These are phyloP conservation scores for Alternaria rosae DNA, from an alignment of 2,329 filamentous ascomycete species.

Conservation along the genomic window DNA sequence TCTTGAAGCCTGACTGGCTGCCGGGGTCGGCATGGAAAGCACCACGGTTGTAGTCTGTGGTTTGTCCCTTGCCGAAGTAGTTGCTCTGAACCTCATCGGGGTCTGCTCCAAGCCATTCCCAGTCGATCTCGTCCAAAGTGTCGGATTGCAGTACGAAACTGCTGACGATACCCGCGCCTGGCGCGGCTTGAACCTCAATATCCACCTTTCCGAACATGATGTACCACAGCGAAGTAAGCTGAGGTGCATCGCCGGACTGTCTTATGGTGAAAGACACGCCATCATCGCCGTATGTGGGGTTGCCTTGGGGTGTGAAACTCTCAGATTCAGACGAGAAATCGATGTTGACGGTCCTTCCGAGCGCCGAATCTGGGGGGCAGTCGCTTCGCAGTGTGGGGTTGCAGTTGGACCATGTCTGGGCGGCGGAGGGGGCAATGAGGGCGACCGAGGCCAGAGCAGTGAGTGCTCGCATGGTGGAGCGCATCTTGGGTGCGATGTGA, in stretches of 20 bases:
- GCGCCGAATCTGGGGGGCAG: slow-evolving; percentile 79
- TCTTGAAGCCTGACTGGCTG: slow-evolving; percentile 80
- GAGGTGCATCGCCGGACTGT: slow-evolving; percentile 80
- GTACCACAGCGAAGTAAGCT: slow-evolving; percentile 90
- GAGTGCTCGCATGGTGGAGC: slow-evolving; percentile 43
- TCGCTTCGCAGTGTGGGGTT: slow-evolving; percentile 62
- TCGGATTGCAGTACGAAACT: slow-evolving; percentile 92
- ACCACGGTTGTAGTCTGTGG: slow-evolving; percentile 84
- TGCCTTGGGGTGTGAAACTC: slow-evolving; percentile 76
- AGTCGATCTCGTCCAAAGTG: slow-evolving; percentile 92
- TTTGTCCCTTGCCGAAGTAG: slow-evolving; percentile 82
- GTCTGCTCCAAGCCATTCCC: slow-evolving; percentile 90
- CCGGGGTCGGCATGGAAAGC: slow-evolving; percentile 73
- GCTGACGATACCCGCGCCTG: slow-evolving; percentile 91
- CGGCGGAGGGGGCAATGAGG: slow-evolving; percentile 50
- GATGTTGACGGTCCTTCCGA: slow-evolving; percentile 81
- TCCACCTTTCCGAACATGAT: slow-evolving; percentile 98
- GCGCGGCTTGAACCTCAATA: slow-evolving; percentile 82
- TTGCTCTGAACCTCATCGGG: slow-evolving; percentile 86
- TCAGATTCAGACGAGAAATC: slow-evolving; percentile 82
- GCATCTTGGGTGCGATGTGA: slow-evolving; percentile 37
- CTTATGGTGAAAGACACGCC: slow-evolving; percentile 84
- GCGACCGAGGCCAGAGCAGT: slow-evolving; percentile 51
- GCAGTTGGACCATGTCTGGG: slow-evolving; percentile 65
- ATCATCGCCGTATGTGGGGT: slow-evolving; percentile 75